phyloP scores from a whole-genome alignment of 805 yeast species.

The Monosporozyma unispora region DNA sequence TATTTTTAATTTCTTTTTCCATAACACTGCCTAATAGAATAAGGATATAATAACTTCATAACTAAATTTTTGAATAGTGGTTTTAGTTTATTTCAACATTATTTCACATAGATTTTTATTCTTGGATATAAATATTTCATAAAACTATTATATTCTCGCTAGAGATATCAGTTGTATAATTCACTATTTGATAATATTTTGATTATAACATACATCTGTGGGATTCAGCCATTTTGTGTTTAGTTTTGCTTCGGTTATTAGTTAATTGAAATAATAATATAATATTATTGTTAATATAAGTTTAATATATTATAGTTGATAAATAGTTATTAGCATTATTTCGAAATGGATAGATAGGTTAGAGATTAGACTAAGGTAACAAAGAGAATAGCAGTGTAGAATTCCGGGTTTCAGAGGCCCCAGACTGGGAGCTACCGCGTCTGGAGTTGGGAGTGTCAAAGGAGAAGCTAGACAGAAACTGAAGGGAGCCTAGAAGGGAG shows the following conservation, averaged over 20 bases:
- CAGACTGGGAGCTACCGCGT: conserved; percentile 57
- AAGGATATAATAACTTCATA: no score
- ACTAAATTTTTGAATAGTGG: no score
- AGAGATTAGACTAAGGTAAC: not conserved
- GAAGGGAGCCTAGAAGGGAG: no score
- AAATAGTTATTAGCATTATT: not conserved
- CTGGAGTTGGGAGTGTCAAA: conserved; percentile 45
- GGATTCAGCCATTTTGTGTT: conserved; percentile 79
- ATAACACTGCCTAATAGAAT: no score
- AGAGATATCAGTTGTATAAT: not conserved
- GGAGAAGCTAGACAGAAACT: no score
- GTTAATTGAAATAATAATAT: not conserved
- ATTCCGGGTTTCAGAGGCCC: not conserved
- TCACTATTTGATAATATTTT: not conserved
- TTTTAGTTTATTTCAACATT: no score
- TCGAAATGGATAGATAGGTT: not conserved
- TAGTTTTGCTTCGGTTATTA: conserved; percentile 7
- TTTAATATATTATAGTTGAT: not conserved
- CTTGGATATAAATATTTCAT: no score
- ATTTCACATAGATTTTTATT: no score
- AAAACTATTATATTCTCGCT: not conserved
- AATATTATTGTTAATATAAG: not conserved
- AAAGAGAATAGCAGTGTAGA: not conserved
- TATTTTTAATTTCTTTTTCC: not conserved
- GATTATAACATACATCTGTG: conserved; percentile 78